phyloP scores from a whole-genome alignment of 306 rosid species.

The Aeschynomene evenia region DNA sequence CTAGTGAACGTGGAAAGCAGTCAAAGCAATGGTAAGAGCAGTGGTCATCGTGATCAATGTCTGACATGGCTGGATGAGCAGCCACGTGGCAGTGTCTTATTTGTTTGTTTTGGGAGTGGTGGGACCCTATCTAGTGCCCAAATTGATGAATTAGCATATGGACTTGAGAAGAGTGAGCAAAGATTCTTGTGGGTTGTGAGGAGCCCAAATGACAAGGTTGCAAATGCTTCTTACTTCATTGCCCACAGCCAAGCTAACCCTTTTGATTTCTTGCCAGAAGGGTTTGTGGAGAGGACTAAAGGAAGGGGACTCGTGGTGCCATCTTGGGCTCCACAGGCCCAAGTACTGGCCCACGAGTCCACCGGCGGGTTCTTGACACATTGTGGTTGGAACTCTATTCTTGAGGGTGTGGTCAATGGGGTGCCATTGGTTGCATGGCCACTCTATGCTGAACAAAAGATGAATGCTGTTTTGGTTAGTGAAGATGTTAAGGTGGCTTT shows the following conservation, averaged over 20 bases:
- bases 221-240: constrained; percentile 38
- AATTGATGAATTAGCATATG: constrained; percentile 40
- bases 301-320: constrained; percentile 39
- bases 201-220: constrained; percentile 30
- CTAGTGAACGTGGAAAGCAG: constrained; percentile 3
- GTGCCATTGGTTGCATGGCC: constrained; percentile 78
- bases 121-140: constrained; percentile 45
- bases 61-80: constrained; percentile 56
- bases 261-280: constrained; percentile 46
- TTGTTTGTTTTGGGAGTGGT: constrained; percentile 54
- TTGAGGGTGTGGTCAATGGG: constrained; percentile 61
- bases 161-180: constrained; percentile 47
- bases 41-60: constrained; percentile 8
- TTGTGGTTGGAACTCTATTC: constrained; percentile 71
- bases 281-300: constrained; percentile 49
- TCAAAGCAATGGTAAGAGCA: background rate
- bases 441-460: constrained; percentile 64
- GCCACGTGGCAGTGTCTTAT: constrained; percentile 43
- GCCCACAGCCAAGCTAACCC: constrained; percentile 36
- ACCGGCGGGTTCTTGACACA: constrained; percentile 67
- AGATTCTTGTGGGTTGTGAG: constrained; percentile 53
- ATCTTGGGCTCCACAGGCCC: constrained; percentile 79
- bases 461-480: constrained; percentile 57
- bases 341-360: constrained; percentile 47
- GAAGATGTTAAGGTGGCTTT: constrained; percentile 48